Evolutionary conservation across 2,329 filamentous ascomycete genomes (phyloP).

Genomic region (Cladosporium sp.): DNA sequence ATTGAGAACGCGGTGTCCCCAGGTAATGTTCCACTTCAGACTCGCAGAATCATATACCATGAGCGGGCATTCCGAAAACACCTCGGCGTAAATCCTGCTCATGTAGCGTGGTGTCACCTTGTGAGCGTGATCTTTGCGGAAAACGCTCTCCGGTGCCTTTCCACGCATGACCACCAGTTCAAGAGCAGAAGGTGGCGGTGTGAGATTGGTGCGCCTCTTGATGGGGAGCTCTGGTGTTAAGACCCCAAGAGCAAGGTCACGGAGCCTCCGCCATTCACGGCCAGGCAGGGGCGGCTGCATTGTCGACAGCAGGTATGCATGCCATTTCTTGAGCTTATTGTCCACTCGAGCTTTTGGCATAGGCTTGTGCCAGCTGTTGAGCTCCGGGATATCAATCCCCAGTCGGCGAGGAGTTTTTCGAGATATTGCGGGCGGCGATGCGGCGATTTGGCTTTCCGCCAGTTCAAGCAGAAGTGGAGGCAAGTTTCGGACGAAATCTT

Average conservation of each 20-base stretch:
- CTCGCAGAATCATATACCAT: constrained; percentile 33
- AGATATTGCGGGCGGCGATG: constrained; percentile 26
- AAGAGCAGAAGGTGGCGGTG: constrained; percentile 14
- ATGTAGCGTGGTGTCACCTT: constrained; percentile 40
- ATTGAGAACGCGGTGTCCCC: constrained; percentile 24
- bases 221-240: constrained; percentile 9
- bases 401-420: constrained; percentile 21
- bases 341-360: constrained; percentile 40
- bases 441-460: constrained; percentile 22
- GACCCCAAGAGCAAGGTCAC: constrained; percentile 33
- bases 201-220: constrained; percentile 8
- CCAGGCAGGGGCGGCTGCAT: constrained; percentile 41
- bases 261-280: constrained; percentile 39
- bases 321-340: constrained; percentile 40
- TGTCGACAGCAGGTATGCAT: constrained; percentile 36
- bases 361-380: constrained; percentile 41
- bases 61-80: constrained; percentile 38
- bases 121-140: constrained; percentile 24
- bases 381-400: constrained; percentile 32
- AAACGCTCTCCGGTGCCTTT: constrained; percentile 8
- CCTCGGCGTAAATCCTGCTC: constrained; percentile 38
- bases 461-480: constrained; percentile 18
- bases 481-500: neutral
- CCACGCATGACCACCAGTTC: constrained; percentile 19
- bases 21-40: constrained; percentile 29